Evolutionary conservation across 2,329 filamentous ascomycete species (phyloP).

Genomic region (Incumbomyces delicatus): DNA sequence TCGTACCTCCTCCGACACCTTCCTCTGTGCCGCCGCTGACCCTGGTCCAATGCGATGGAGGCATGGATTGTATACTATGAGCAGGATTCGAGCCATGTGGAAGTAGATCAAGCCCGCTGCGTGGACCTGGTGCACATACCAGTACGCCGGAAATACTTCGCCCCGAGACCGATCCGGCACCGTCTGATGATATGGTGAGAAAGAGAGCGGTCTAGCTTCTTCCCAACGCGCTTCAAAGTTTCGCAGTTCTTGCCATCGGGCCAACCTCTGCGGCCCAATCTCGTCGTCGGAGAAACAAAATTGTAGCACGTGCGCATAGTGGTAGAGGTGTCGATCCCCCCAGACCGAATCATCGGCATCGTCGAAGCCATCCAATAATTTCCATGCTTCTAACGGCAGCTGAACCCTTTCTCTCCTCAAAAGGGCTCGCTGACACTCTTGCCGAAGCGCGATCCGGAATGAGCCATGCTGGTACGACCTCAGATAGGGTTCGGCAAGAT

Average conservation of each 20-base stretch:
- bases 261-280: constrained; percentile 6
- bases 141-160: constrained; percentile 22
- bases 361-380: constrained; percentile 16
- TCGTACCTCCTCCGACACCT: constrained; percentile 23
- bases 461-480: constrained; percentile 19
- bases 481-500: constrained; percentile 11
- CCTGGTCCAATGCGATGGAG: constrained; percentile 22
- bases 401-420: constrained; percentile 14
- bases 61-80: constrained; percentile 22
- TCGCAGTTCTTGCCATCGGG: constrained; percentile 18
- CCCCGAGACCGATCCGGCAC: constrained; percentile 15
- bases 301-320: constrained; percentile 54
- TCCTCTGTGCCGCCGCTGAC: constrained; percentile 8
- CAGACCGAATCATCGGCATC: constrained; percentile 19
- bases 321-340: constrained; percentile 50
- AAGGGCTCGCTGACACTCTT: constrained; percentile 18
- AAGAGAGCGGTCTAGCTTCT: constrained; percentile 17
- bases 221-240: constrained; percentile 19
- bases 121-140: constrained; percentile 22
- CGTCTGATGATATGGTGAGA: constrained; percentile 19
- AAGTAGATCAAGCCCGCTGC: constrained; percentile 20
- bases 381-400: constrained; percentile 17
- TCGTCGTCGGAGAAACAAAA: constrained; percentile 43
- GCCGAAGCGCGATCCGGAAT: constrained; percentile 17
- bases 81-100: constrained; percentile 21